These are phyloP conservation scores for Globisporangium megalacanthum DNA, from an alignment of 352 stramenopile genomes.

Conservation along the genomic window DNA sequence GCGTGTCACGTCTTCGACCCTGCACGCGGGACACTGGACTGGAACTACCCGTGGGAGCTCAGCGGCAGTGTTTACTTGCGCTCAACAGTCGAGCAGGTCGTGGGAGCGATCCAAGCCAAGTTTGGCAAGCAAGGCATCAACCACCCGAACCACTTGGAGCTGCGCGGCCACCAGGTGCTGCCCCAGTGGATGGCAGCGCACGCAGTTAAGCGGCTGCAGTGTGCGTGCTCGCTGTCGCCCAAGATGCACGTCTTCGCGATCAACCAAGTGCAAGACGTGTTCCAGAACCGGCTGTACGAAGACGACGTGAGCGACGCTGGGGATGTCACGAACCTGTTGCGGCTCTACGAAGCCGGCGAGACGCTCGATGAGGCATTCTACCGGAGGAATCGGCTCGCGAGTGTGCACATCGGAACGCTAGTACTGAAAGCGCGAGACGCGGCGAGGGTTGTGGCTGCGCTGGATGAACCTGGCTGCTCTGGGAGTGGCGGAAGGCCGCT, in stretches of 20 bases:
- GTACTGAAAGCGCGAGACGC: constrained; percentile 18
- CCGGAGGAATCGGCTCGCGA: constrained; percentile 40
- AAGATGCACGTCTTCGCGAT: constrained; percentile 79
- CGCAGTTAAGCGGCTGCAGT: constrained; percentile 23
- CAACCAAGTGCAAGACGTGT: constrained; percentile 84
- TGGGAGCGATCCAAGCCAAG: constrained; percentile 22
- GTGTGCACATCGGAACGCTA: constrained; percentile 79
- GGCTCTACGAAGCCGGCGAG: constrained; percentile 24
- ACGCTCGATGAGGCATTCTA: constrained; percentile 59
- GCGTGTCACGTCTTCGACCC: constrained; percentile 41
- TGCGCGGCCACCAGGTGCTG: constrained; percentile 49
- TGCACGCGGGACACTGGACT: constrained; percentile 48
- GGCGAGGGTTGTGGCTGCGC: background rate
- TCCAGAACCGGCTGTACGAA: constrained; percentile 60
- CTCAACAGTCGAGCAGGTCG: constrained; percentile 23
- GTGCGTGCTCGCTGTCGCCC: constrained; percentile 34
- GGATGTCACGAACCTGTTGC: constrained; percentile 25
- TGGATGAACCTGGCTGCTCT: too few species aligned
- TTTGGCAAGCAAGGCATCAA: constrained; percentile 29
- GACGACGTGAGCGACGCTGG: constrained; percentile 12
- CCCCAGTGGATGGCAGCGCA: constrained; percentile 8
- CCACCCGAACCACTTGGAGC: constrained; percentile 61
- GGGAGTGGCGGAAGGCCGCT: constrained; percentile 5
- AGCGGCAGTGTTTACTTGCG: constrained; percentile 73
- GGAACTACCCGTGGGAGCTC: constrained; percentile 85